Conservation (phyloP, 106 monocot species). For the Acorus calamus region DNA sequence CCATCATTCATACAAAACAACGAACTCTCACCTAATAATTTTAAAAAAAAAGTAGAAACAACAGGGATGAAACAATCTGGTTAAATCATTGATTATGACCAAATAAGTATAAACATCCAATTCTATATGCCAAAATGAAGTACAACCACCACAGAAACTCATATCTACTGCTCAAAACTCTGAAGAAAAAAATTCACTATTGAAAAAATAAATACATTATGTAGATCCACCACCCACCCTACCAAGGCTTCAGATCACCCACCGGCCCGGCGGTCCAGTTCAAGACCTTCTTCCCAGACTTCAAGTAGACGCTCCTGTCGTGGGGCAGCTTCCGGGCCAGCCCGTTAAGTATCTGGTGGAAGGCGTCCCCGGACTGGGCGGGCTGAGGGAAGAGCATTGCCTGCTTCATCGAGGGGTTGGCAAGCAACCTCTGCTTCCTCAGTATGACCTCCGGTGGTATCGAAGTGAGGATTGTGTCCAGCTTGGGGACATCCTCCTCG, state of each 20-base stretch:
- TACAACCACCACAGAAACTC: too few relatives aligned
- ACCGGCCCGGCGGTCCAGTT: conserved; percentile 59
- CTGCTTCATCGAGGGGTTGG: conserved; percentile 65
- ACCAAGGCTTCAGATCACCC: conserved; percentile 59
- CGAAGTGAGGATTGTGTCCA: conserved; percentile 44
- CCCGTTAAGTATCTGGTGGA: conserved; percentile 61
- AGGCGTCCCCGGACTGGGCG: conserved; percentile 50
- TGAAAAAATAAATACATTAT: too few relatives aligned
- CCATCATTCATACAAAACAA: too few relatives aligned
- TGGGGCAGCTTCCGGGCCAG: conserved; percentile 67
- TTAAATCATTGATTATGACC: too few relatives aligned
- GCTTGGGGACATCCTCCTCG: conserved; percentile 51
- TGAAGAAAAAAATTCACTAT: too few relatives aligned
- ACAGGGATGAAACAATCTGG: too few relatives aligned
- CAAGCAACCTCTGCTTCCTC: conserved; percentile 54
- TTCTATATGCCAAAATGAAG: too few relatives aligned
- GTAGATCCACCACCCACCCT: not conserved
- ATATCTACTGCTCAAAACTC: too few relatives aligned
- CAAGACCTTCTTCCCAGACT: conserved; percentile 28
- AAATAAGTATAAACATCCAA: too few relatives aligned
- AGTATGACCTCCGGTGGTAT: conserved; percentile 43
- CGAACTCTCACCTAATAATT: too few relatives aligned
- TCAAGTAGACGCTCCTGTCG: conserved; percentile 18
- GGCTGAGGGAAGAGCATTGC: conserved; percentile 60
- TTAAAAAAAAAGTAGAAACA: too few relatives aligned